Percentiles rank a stretch among this genome's conserved stretches.
Evolutionary conservation across 148 eudicot species (phyloP).

Genomic region (Euryodendron excelsum): DNA sequence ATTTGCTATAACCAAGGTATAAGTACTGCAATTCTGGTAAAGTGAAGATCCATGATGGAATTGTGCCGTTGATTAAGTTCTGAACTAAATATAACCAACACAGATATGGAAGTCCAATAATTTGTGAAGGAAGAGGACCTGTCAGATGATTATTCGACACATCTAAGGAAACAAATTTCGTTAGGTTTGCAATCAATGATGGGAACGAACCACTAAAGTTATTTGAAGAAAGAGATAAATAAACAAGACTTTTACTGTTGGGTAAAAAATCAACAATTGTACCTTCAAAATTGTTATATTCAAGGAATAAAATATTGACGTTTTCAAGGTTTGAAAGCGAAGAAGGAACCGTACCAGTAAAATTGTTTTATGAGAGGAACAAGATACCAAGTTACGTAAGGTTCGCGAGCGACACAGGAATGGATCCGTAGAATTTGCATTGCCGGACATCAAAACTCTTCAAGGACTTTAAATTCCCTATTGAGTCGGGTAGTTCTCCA

Average conservation of each 20-base stretch:
- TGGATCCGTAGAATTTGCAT: conserved; percentile 11
- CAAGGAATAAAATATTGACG: not conserved
- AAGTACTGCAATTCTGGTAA: conserved; percentile 14
- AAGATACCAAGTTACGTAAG: not conserved
- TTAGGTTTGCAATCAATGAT: not conserved
- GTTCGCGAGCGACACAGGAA: conserved; percentile 8
- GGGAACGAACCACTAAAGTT: not conserved
- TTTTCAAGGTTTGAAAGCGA: not conserved
- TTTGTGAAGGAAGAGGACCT: not conserved
- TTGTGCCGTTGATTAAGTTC: conserved; percentile 24
- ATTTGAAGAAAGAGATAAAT: not conserved
- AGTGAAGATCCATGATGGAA: not conserved
- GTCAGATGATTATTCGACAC: not conserved
- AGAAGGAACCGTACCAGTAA: not conserved
- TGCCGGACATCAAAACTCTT: not conserved
- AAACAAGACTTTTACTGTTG: not conserved
- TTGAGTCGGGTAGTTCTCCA: conserved; percentile 22
- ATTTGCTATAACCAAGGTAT: conserved; percentile 26
- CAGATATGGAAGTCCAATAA: not conserved
- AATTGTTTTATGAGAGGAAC: not conserved
- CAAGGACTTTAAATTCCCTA: conserved; percentile 18
- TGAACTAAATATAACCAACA: not conserved
- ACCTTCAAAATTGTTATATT: not conserved
- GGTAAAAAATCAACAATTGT: not conserved
- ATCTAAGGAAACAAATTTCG: not conserved